phyloP scores from a whole-genome alignment of 2,329 filamentous ascomycete genomes.

The Scortechinia acanthostroma region DNA sequence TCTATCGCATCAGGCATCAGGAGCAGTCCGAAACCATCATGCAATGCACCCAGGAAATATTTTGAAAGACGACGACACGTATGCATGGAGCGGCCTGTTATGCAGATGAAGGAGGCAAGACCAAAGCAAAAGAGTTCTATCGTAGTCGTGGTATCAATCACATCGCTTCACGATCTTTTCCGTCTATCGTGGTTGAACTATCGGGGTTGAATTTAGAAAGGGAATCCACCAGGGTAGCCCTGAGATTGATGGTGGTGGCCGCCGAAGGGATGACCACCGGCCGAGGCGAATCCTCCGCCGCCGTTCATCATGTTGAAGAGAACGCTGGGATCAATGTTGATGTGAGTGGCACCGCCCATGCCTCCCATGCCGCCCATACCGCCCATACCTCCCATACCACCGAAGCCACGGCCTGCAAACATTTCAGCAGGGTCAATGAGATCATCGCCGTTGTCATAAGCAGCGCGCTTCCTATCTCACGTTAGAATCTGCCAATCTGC shows the following conservation, averaged over 20 bases:
- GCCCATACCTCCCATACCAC: neutral
- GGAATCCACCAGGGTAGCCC: neutral
- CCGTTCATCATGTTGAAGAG: constrained; percentile 79
- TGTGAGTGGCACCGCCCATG: constrained; percentile 18
- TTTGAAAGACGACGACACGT: no score
- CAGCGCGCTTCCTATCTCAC: constrained; percentile 78
- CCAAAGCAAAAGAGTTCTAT: no score
- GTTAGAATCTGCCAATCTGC: no score
- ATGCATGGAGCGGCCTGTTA: no score
- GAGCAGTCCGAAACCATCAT: no score
- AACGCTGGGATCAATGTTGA: constrained; percentile 69
- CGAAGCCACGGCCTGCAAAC: constrained; percentile 50
- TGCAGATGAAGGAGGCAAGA: no score
- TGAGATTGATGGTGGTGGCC: neutral
- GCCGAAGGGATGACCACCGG: neutral
- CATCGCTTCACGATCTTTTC: no score
- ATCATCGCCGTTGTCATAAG: constrained; percentile 89
- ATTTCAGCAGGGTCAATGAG: constrained; percentile 82
- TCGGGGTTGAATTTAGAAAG: constrained; percentile 1
- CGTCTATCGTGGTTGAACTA: no score
- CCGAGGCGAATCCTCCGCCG: constrained; percentile 22
- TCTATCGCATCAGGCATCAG: no score
- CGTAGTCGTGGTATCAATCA: no score
- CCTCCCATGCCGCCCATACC: constrained; percentile 2
- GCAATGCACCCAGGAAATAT: no score